Percentiles rank a stretch among this genome's conserved stretches.
These are phyloP conservation scores for Triticum monococcum DNA, from an alignment of 176 grass and related monocot species.

Conservation along the genomic window DNA sequence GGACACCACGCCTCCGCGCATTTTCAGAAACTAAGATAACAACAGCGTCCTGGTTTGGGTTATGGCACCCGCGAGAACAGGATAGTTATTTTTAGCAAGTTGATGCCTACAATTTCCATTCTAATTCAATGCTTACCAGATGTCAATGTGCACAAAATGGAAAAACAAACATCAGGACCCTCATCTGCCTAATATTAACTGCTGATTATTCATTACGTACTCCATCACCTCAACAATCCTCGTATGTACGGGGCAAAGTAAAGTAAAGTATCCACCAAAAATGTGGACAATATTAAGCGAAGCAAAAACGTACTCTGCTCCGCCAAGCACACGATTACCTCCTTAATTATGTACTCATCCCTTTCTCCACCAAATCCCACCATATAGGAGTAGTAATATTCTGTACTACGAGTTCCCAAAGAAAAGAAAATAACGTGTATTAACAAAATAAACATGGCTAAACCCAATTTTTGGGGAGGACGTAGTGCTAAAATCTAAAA, in stretches of 20 bases:
- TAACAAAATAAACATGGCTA: background rate
- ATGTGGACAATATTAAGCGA: background rate
- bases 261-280: background rate
- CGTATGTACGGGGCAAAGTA: background rate
- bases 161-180: background rate
- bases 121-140: background rate
- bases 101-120: no score
- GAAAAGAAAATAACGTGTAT: background rate
- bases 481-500: background rate
- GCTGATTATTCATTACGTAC: conserved; percentile 39
- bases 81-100: no score
- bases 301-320: background rate
- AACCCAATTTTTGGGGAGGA: background rate
- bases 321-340: background rate
- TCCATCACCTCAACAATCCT: background rate
- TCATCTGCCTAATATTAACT: background rate
- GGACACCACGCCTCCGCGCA: background rate
- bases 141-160: background rate
- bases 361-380: background rate
- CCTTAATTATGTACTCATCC: conserved; percentile 31
- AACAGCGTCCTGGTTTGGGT: background rate
- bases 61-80: background rate
- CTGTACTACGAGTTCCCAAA: background rate
- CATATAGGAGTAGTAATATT: background rate
- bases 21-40: background rate